Conservation (phyloP, 768 basidiomycete species). For the Cystobasidium ongulense region DNA sequence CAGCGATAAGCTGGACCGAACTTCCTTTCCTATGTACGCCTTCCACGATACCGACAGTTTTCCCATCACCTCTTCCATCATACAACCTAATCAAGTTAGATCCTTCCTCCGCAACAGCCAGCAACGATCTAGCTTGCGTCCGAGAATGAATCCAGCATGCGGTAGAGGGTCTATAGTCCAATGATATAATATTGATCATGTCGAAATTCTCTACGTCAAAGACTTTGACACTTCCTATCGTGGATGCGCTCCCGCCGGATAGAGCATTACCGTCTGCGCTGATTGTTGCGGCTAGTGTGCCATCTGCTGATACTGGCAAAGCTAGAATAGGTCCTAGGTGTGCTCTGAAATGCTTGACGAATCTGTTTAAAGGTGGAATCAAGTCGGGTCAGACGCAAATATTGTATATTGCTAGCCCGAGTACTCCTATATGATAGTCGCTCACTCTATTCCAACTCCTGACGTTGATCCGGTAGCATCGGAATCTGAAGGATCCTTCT, state of each 20-base stretch:
- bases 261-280: conserved; percentile 57
- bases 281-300: conserved; percentile 80
- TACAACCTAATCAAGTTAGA: conserved; percentile 75
- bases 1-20: conserved; percentile 83
- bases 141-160: conserved; percentile 92
- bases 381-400: too few species aligned
- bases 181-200: conserved; percentile 96
- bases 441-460: conserved; percentile 60
- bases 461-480: conserved; percentile 33
- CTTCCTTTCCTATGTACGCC: conserved; percentile 60
- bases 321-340: conserved; percentile 69
- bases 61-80: conserved; percentile 78
- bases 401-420: too few species aligned
- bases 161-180: conserved; percentile 72
- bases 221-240: conserved; percentile 71
- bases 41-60: conserved; percentile 65
- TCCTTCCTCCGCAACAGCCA: conserved; percentile 76
- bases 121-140: conserved; percentile 73
- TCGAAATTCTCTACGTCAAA: conserved; percentile 98
- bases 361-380: too few species aligned
- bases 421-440: too few species aligned
- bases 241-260: conserved; percentile 11
- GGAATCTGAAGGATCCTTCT: conserved; percentile 57
- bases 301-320: conserved; percentile 82
- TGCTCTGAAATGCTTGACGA: conserved; percentile 95